phyloP scores from a whole-genome alignment of 2,329 filamentous ascomycete genomes.

The Cadophora gregata region DNA sequence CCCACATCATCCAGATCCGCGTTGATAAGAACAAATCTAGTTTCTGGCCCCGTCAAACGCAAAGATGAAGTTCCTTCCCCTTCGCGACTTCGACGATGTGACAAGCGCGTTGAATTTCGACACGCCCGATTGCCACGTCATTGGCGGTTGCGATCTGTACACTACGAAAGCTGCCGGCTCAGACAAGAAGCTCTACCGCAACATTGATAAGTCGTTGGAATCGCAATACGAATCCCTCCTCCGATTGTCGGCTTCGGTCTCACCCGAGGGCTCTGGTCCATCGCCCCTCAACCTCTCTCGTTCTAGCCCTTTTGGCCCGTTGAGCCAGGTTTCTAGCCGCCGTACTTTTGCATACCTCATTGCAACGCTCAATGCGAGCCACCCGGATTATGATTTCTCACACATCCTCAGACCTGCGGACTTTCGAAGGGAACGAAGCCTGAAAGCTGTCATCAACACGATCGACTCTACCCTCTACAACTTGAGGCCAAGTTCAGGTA shows the following conservation, averaged over 20 bases:
- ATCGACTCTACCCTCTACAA: conserved; percentile 89
- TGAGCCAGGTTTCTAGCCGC: conserved; percentile 86
- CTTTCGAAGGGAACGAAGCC: conserved; percentile 82
- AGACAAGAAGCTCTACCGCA: conserved; percentile 97
- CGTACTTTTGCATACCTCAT: conserved; percentile 96
- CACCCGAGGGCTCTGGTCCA: conserved; percentile 75
- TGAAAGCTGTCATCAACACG: conserved; percentile 82
- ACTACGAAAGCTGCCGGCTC: conserved; percentile 94
- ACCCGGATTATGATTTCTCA: conserved; percentile 97
- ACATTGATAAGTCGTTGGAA: conserved; percentile 89
- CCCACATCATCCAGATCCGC: conserved; percentile 28
- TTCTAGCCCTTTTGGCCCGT: conserved; percentile 88
- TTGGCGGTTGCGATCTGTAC: conserved; percentile 94
- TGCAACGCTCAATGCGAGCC: conserved; percentile 93
- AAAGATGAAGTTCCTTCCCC: conserved; percentile 79
- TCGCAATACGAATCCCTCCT: conserved; percentile 89
- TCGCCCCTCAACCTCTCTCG: conserved; percentile 75
- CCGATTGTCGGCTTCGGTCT: conserved; percentile 84
- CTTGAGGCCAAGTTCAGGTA: conserved; percentile 68
- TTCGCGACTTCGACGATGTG: conserved; percentile 89
- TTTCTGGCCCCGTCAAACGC: conserved; percentile 31
- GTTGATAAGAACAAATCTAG: conserved; percentile 40
- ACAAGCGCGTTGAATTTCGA: conserved; percentile 95
- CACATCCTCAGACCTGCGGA: conserved; percentile 87
- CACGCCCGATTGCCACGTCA: conserved; percentile 88